Percentiles rank a stretch among this genome's conserved stretches.
Conservation (phyloP, 148 eudicot species). For the Rhododendron molle region DNA sequence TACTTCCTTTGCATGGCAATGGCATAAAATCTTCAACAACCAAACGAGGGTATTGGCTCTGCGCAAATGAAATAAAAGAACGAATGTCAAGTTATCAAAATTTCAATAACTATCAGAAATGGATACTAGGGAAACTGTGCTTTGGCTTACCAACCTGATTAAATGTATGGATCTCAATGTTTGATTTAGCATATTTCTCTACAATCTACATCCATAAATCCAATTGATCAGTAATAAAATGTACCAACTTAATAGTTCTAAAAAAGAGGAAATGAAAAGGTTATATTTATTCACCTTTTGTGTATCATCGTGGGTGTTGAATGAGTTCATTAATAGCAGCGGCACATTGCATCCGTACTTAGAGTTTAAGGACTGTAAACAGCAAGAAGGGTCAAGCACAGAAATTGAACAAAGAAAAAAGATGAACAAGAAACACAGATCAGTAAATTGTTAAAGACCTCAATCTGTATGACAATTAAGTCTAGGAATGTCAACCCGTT, state of each 20-base stretch:
- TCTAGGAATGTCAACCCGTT: conserved; percentile 88
- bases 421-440: not conserved
- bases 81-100: not conserved
- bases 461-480: conserved; percentile 85
- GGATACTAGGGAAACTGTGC: not conserved
- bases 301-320: conserved; percentile 98
- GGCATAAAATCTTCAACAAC: conserved; percentile 78
- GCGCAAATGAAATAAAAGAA: not conserved
- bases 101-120: not conserved
- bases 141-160: conserved; percentile 60
- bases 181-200: conserved; percentile 68
- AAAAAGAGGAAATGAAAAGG: not conserved
- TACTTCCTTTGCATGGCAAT: conserved; percentile 69
- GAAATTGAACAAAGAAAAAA: not conserved
- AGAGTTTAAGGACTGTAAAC: conserved; percentile 55
- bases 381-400: conserved; percentile 6
- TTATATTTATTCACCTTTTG: conserved; percentile 48
- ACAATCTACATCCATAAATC: conserved; percentile 53
- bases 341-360: conserved; percentile 95
- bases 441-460: conserved; percentile 38
- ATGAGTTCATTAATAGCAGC: conserved; percentile 92
- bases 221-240: conserved; percentile 9
- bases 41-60: conserved; percentile 96
- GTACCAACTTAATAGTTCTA: not conserved
- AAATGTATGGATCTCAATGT: conserved; percentile 88